These are phyloP conservation scores for Pythium brassicae DNA, from an alignment of 352 stramenopile genomes.

Conservation along the genomic window DNA sequence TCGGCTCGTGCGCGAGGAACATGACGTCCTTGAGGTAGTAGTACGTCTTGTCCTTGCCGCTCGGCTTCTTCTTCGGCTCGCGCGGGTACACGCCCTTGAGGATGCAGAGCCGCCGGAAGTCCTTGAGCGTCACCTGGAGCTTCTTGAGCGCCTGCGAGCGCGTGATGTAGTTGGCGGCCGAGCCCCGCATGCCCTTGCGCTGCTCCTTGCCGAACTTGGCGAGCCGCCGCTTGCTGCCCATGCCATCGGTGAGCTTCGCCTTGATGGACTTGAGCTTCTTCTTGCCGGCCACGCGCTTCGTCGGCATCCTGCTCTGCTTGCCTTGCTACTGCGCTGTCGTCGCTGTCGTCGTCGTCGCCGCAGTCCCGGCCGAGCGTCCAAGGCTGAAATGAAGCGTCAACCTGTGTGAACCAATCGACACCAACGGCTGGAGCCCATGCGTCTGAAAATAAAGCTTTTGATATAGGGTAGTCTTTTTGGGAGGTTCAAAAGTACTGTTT, in stretches of 20 bases:
- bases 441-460: too few species aligned
- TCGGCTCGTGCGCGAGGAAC: slow-evolving; percentile 96
- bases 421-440: too few species aligned
- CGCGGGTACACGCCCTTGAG: slow-evolving; percentile 99
- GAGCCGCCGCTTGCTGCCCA: slow-evolving; percentile 77
- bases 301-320: slow-evolving; percentile 49
- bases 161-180: slow-evolving; percentile 95
- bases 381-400: slow-evolving; percentile 21
- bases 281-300: slow-evolving; percentile 86
- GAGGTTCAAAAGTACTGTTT: too few species aligned
- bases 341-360: too few species aligned
- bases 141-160: slow-evolving; percentile 92
- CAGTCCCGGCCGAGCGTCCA: not conserved
- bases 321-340: not conserved
- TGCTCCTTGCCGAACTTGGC: slow-evolving; percentile 86
- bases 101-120: slow-evolving; percentile 99
- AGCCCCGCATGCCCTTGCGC: slow-evolving; percentile 74
- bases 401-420: too few species aligned
- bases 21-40: slow-evolving; percentile 99
- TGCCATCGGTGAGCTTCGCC: slow-evolving; percentile 80
- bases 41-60: slow-evolving; percentile 97
- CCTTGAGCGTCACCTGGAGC: slow-evolving; percentile 96
- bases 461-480: too few species aligned
- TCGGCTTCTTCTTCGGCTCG: slow-evolving; percentile 93
- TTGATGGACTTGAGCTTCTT: slow-evolving; percentile 91